Percentiles rank a stretch among this genome's conserved stretches.
phyloP scores from a whole-genome alignment of 768 basidiomycete species.

The Tricholoma bakamatsutake region DNA sequence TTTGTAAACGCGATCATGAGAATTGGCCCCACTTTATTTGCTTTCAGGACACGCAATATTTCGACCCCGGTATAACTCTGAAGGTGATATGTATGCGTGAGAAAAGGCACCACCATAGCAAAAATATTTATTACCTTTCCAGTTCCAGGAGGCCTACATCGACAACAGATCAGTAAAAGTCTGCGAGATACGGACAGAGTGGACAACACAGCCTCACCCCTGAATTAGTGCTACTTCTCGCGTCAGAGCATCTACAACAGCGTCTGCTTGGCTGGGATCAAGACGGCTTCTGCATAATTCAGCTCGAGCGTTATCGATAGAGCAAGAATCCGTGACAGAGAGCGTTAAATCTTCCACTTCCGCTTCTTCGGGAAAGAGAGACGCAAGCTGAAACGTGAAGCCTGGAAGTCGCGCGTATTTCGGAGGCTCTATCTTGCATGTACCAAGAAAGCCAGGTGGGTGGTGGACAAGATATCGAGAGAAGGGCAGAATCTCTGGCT shows the following conservation, averaged over 20 bases:
- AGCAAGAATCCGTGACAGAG: conserved; percentile 32
- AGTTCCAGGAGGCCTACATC: conserved; percentile 64
- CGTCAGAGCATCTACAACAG: conserved; percentile 54
- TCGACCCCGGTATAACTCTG: conserved; percentile 57
- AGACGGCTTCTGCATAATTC: conserved; percentile 49
- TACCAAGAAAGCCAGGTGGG: conserved; percentile 27
- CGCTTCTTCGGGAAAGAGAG: conserved; percentile 40
- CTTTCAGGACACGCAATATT: conserved; percentile 59
- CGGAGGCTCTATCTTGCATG: conserved; percentile 41
- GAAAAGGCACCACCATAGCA: neutral
- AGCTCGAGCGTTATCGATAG: conserved; percentile 41
- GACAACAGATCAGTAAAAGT: conserved; percentile 1
- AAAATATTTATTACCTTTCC: conserved; percentile 47
- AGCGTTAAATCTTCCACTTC: conserved; percentile 36
- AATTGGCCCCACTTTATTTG: conserved; percentile 40
- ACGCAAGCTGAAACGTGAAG: conserved; percentile 52
- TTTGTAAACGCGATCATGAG: conserved; percentile 63
- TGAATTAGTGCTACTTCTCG: conserved; percentile 65
- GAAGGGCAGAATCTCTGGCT: conserved; percentile 56
- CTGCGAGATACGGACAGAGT: no score
- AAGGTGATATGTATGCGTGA: conserved; percentile 24
- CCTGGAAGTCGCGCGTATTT: conserved; percentile 46
- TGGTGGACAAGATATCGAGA: conserved; percentile 45
- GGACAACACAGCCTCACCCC: conserved; percentile 37
- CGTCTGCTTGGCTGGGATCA: conserved; percentile 68